These are phyloP conservation scores for Lactarius quietus DNA, from an alignment of 768 basidiomycete species.

Conservation along the genomic window DNA sequence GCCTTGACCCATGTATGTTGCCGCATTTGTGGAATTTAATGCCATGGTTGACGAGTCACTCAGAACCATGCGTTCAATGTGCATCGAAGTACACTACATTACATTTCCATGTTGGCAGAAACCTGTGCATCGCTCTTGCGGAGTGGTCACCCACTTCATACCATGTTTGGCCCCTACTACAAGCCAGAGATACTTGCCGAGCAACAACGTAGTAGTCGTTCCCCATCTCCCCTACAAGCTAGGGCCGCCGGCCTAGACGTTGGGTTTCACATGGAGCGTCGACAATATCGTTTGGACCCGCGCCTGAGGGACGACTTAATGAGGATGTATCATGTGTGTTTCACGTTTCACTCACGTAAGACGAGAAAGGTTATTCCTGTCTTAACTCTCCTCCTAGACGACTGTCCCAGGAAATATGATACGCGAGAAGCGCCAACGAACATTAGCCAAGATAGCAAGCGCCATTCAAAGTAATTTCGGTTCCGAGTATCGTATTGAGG, in stretches of 20 bases:
- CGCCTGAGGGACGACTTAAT: constrained; percentile 8
- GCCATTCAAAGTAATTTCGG: constrained; percentile 32
- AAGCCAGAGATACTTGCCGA: constrained; percentile 10
- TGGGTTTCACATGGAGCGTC: constrained; percentile 9
- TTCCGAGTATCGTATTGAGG: constrained; percentile 33
- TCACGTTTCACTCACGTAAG: not conserved
- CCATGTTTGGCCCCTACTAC: constrained; percentile 22
- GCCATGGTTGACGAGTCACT: not conserved
- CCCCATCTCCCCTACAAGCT: not conserved
- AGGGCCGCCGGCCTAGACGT: not conserved
- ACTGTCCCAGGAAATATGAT: not conserved
- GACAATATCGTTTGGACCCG: not conserved
- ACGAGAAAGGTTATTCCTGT: not conserved
- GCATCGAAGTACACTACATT: constrained; percentile 19
- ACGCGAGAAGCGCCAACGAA: constrained; percentile 15
- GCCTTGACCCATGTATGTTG: constrained; percentile 20
- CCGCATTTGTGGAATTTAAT: not conserved
- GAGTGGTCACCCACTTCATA: constrained; percentile 8
- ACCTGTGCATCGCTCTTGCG: constrained; percentile 15
- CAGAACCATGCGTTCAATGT: constrained; percentile 26
- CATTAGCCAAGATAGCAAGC: constrained; percentile 10
- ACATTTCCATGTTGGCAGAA: constrained; percentile 18
- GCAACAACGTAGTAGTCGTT: constrained; percentile 1
- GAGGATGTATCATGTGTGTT: constrained; percentile 14
- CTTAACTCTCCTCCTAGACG: not conserved